Evolutionary conservation across 208 protist genomes (phyloP).

Genomic region (Leishmania amazonensis): DNA sequence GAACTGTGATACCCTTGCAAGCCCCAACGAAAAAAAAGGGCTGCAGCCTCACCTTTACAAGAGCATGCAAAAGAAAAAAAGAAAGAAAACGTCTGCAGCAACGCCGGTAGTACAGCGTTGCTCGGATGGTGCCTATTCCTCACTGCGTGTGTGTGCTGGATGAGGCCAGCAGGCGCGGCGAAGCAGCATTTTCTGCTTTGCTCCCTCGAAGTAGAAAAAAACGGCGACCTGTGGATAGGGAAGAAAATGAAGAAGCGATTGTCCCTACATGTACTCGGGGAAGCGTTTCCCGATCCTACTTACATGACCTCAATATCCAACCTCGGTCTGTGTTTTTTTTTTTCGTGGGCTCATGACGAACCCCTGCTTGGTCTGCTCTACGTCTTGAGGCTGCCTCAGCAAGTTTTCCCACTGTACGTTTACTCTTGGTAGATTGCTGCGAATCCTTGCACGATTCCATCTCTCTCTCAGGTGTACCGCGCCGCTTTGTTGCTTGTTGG

Average conservation of each 20-base stretch:
- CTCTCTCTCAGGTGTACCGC: not conserved
- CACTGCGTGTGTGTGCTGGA: not conserved
- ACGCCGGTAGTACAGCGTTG: not conserved
- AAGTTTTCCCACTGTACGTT: not conserved
- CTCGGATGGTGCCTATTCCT: not conserved
- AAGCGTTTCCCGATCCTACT: not conserved
- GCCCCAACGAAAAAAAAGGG: not conserved
- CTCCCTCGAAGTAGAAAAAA: not conserved
- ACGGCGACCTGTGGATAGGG: not conserved
- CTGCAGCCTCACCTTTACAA: not conserved
- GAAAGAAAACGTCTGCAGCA: not conserved
- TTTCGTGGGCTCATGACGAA: not conserved
- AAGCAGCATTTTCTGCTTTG: not conserved
- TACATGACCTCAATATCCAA: constrained; percentile 2
- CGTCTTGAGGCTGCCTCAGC: not conserved
- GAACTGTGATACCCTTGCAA: not conserved
- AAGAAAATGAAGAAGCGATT: not conserved
- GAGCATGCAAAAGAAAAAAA: not conserved
- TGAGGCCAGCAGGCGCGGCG: not conserved
- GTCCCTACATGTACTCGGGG: not conserved
- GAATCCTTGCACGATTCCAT: not conserved
- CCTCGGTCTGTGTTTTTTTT: not conserved
- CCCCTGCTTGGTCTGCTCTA: not conserved
- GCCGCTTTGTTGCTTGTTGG: not conserved
- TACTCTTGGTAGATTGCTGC: not conserved